A percentile compares a stretch with the other conserved stretches of the same genome.
Evolutionary conservation across 2,329 filamentous ascomycete species (phyloP).

Genomic region (Pseudogymnoascus sp.): DNA sequence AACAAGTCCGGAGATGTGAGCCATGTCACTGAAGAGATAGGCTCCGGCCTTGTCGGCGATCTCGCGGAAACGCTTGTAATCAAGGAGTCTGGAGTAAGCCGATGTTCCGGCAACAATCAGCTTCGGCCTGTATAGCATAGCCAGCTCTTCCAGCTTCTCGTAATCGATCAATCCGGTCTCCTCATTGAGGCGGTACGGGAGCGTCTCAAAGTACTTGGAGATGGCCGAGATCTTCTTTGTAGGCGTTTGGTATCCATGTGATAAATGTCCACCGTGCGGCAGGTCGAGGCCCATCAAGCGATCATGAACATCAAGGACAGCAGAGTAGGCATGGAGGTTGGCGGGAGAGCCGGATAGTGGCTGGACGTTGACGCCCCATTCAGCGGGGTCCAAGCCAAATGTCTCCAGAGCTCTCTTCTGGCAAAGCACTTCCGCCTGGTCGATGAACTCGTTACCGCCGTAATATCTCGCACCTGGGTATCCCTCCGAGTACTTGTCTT

Average conservation of each 20-base stretch:
- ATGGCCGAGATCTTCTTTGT: conserved; percentile 94
- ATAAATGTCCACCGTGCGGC: conserved; percentile 14
- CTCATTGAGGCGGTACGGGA: conserved; percentile 89
- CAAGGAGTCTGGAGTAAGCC: conserved; percentile 91
- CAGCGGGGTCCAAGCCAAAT: conserved; percentile 73
- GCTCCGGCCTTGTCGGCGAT: conserved; percentile 87
- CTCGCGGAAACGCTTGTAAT: conserved; percentile 86
- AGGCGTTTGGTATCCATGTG: conserved; percentile 91
- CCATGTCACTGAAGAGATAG: conserved; percentile 94
- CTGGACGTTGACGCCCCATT: conserved; percentile 98
- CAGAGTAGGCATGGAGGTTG: conserved; percentile 82
- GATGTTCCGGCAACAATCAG: conserved; percentile 91
- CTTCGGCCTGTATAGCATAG: conserved; percentile 87
- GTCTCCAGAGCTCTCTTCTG: conserved; percentile 85
- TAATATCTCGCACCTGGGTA: conserved; percentile 97
- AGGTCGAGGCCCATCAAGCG: conserved; percentile 70
- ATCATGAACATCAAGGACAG: conserved; percentile 86
- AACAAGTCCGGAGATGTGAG: conserved; percentile 91
- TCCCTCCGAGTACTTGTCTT: conserved; percentile 96
- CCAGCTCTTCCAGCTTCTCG: conserved; percentile 79
- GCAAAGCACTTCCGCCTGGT: conserved; percentile 81
- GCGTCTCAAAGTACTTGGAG: conserved; percentile 97
- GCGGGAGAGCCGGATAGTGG: conserved; percentile 54
- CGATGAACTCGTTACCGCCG: conserved; percentile 93
- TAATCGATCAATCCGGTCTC: conserved; percentile 94